Percentiles rank a stretch among this genome's conserved stretches.
Evolutionary conservation across 768 basidiomycete genomes (phyloP).

Genomic region (Lepiota subincarnata): DNA sequence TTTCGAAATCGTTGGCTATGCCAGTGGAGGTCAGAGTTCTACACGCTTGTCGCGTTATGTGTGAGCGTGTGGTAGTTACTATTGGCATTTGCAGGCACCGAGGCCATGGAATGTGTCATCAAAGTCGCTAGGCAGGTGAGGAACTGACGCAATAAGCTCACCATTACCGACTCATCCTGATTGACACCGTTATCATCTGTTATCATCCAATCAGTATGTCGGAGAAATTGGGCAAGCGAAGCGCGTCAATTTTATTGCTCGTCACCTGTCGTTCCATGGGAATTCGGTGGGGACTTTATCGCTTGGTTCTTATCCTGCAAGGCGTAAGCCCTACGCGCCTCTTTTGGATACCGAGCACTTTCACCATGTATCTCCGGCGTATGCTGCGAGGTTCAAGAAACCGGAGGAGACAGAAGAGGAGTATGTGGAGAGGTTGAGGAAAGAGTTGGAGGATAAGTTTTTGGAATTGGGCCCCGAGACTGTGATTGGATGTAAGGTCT

Average conservation of each 20-base stretch:
- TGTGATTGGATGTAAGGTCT: constrained; percentile 69
- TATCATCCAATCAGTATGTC: constrained; percentile 48
- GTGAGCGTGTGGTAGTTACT: not conserved
- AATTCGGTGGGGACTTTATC: constrained; percentile 74
- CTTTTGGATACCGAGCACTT: constrained; percentile 64
- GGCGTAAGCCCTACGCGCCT: constrained; percentile 64
- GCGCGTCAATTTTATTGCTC: constrained; percentile 75
- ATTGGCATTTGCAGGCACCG: constrained; percentile 52
- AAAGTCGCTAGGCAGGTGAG: constrained; percentile 76
- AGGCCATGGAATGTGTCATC: constrained; percentile 85
- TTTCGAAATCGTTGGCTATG: constrained; percentile 67
- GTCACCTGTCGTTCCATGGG: constrained; percentile 79
- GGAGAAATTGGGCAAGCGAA: constrained; percentile 64
- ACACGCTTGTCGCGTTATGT: not conserved
- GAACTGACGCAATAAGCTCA: not conserved
- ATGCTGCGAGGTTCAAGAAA: constrained; percentile 72
- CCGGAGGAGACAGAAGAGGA: constrained; percentile 69
- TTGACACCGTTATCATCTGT: not conserved
- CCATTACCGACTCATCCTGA: not conserved
- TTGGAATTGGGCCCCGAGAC: constrained; percentile 77
- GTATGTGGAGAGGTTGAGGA: constrained; percentile 71
- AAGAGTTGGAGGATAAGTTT: constrained; percentile 86
- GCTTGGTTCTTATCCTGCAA: constrained; percentile 59
- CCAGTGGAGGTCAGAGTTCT: constrained; percentile 59
- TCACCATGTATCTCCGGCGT: constrained; percentile 87